A percentile compares a stretch with the other conserved stretches of the same genome.
These are phyloP conservation scores for Pestalotiopsis sp. DNA, from an alignment of 2,329 filamentous ascomycete species.

Conservation along the genomic window DNA sequence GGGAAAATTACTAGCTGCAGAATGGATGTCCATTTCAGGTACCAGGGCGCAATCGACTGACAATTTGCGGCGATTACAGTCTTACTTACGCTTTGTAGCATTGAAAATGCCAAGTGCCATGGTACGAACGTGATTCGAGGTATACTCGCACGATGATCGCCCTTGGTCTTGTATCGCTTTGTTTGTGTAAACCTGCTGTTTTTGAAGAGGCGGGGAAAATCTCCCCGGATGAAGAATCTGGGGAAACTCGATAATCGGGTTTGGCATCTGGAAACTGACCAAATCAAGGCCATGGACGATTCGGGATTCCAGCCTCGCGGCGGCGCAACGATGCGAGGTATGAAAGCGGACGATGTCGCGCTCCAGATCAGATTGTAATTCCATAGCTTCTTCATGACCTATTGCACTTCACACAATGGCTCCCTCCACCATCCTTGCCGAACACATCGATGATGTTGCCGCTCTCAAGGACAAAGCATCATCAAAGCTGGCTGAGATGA, in stretches of 20 bases:
- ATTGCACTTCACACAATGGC: not conserved
- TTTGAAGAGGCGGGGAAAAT: not conserved
- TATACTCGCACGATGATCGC: too few species aligned
- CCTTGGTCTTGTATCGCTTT: too few species aligned
- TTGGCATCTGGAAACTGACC: not conserved
- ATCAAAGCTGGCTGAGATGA: not conserved
- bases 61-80: too few species aligned
- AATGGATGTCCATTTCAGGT: too few species aligned
- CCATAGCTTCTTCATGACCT: not conserved
- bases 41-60: too few species aligned
- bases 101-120: too few species aligned
- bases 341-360: conserved; percentile 3
- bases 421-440: not conserved
- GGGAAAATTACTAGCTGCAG: too few species aligned
- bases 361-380: not conserved
- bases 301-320: not conserved
- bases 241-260: not conserved
- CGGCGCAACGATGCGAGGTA: not conserved
- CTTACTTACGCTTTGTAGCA: too few species aligned
- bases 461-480: not conserved
- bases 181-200: too few species aligned
- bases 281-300: not conserved
- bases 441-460: not conserved
- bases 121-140: too few species aligned
- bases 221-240: not conserved